These are phyloP conservation scores for Alternaria gaisen DNA, from an alignment of 2,329 filamentous ascomycete species.

Conservation along the genomic window DNA sequence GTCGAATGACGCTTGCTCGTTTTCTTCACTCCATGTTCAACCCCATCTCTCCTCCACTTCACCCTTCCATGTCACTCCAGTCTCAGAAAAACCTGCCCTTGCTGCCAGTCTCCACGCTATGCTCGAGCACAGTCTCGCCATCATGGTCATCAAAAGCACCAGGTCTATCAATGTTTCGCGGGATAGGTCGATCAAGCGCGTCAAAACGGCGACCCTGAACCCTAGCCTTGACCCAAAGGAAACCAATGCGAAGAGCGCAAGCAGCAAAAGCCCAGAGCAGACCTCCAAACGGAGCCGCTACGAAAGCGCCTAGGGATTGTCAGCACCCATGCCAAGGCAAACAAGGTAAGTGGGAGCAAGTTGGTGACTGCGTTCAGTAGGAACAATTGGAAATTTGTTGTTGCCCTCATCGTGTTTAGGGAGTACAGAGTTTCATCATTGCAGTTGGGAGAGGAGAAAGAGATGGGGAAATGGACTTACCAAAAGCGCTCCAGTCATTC, in stretches of 20 bases:
- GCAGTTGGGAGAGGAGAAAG: constrained; percentile 44
- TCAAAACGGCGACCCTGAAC: constrained; percentile 69
- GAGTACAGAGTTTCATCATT: constrained; percentile 72
- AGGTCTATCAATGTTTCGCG: constrained; percentile 14
- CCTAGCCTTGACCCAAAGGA: constrained; percentile 67
- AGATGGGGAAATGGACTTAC: constrained; percentile 43
- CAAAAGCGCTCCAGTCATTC: constrained; percentile 82
- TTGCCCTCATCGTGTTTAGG: constrained; percentile 57
- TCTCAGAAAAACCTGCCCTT: constrained; percentile 47
- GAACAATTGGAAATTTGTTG: constrained; percentile 86
- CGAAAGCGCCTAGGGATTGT: constrained; percentile 66
- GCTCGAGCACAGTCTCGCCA: constrained; percentile 35
- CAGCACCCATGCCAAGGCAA: too few relatives aligned
- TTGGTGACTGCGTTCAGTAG: constrained; percentile 73
- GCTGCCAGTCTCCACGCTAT: constrained; percentile 30
- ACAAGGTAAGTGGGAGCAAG: not conserved
- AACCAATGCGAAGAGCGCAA: constrained; percentile 66
- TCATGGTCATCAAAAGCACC: constrained; percentile 38
- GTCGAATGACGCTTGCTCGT: too few relatives aligned
- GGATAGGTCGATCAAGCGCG: constrained; percentile 65
- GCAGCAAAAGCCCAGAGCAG: constrained; percentile 75
- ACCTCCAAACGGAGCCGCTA: constrained; percentile 79
- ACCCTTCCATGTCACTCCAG: not conserved
- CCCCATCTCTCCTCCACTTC: not conserved
- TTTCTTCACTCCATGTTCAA: too few relatives aligned